Conservation (phyloP, 2,329 filamentous ascomycete species). For the Hymenoscyphus scutula region DNA sequence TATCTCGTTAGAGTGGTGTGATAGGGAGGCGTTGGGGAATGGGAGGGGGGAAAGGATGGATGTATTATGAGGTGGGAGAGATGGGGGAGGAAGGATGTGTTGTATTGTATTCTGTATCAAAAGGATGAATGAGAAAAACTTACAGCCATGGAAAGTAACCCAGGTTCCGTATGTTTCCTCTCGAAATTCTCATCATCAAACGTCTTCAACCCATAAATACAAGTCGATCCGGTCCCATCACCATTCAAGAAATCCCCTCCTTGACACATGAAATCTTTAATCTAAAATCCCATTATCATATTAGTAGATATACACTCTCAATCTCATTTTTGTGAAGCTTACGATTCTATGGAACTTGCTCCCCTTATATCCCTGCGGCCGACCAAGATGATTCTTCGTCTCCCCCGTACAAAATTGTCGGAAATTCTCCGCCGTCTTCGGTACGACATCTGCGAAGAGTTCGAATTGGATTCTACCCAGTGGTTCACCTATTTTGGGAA, state of each 20-base stretch:
- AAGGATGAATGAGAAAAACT: slow-evolving; percentile 37
- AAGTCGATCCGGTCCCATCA: slow-evolving; percentile 83
- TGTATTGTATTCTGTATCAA: slow-evolving; percentile 68
- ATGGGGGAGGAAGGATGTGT: no score
- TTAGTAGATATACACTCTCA: slow-evolving; percentile 1
- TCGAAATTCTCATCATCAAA: slow-evolving; percentile 92
- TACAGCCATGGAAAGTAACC: slow-evolving; percentile 91
- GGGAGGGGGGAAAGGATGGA: no score
- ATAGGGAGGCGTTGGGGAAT: no score
- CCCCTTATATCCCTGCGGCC: slow-evolving; percentile 90
- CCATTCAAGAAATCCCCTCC: slow-evolving; percentile 94
- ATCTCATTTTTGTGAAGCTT: slow-evolving; percentile 38
- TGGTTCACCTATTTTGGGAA: slow-evolving; percentile 62
- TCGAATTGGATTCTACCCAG: slow-evolving; percentile 87
- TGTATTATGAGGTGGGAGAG: no score
- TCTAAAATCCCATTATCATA: slow-evolving; percentile 52
- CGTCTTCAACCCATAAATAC: slow-evolving; percentile 79
- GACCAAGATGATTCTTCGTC: slow-evolving; percentile 71
- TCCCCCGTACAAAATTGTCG: slow-evolving; percentile 96
- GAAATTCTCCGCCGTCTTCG: slow-evolving; percentile 93
- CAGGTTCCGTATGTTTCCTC: slow-evolving; percentile 73
- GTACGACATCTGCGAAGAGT: slow-evolving; percentile 80
- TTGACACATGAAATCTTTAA: slow-evolving; percentile 96
- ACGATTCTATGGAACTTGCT: slow-evolving; percentile 93
- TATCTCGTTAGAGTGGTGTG: no score